Percentiles rank a stretch among this genome's conserved stretches.
Evolutionary conservation across 2,329 filamentous ascomycete species (phyloP).

Genomic region (Paracamarosporium sp.): DNA sequence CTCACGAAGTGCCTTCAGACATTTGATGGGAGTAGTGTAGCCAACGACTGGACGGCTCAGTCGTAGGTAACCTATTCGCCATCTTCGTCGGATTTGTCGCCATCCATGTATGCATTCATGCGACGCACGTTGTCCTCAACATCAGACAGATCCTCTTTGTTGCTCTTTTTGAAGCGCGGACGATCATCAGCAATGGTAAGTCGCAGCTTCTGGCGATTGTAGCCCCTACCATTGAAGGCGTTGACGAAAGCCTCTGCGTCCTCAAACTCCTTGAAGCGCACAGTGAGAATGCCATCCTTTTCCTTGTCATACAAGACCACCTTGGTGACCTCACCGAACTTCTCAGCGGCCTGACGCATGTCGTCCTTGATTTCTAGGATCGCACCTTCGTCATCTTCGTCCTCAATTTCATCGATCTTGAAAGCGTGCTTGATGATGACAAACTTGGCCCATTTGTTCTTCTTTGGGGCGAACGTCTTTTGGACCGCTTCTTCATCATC

Average conservation of each 20-base stretch:
- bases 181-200: slow-evolving; percentile 34
- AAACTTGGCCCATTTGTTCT: slow-evolving; percentile 73
- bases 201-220: slow-evolving; percentile 20
- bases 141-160: slow-evolving; percentile 21
- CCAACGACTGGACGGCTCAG: background rate
- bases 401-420: slow-evolving; percentile 80
- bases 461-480: slow-evolving; percentile 53
- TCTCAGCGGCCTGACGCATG: slow-evolving; percentile 86
- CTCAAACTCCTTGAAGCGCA: slow-evolving; percentile 77
- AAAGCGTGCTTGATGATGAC: slow-evolving; percentile 96
- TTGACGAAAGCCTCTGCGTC: slow-evolving; percentile 56
- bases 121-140: slow-evolving; percentile 32
- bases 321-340: slow-evolving; percentile 87
- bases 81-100: slow-evolving; percentile 2
- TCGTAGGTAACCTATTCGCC: background rate
- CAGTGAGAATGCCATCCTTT: slow-evolving; percentile 80
- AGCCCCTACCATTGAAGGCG: slow-evolving; percentile 26
- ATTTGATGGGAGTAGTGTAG: background rate
- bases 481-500: slow-evolving; percentile 65
- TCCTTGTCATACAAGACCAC: slow-evolving; percentile 91
- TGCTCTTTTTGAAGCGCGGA: slow-evolving; percentile 40
- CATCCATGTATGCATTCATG: slow-evolving; percentile 15
- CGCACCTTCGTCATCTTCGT: slow-evolving; percentile 82
- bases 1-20: background rate
- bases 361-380: slow-evolving; percentile 94